These are phyloP conservation scores for Tulasnella calospora DNA, from an alignment of 768 basidiomycete species.

Conservation along the genomic window DNA sequence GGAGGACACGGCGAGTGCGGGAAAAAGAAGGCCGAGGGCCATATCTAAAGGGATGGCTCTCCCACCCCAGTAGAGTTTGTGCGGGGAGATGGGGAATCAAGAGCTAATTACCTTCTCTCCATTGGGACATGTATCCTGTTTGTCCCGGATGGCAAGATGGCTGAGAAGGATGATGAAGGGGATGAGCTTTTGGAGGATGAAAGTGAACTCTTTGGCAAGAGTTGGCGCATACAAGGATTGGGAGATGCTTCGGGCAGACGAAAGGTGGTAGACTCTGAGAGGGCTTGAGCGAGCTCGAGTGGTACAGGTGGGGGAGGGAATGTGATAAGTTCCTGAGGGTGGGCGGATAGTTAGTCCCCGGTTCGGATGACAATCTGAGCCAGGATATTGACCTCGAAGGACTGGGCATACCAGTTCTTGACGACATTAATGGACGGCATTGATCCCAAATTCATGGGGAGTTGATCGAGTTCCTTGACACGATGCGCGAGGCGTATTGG, in stretches of 20 bases:
- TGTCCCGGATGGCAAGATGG: slow-evolving; percentile 7
- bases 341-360: neutral
- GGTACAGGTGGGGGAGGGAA: slow-evolving; percentile 74
- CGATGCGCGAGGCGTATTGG: slow-evolving; percentile 93
- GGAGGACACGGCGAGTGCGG: slow-evolving; percentile 15
- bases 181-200: slow-evolving; percentile 4
- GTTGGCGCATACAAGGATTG: slow-evolving; percentile 65
- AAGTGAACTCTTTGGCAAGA: slow-evolving; percentile 31
- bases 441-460: slow-evolving; percentile 83
- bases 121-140: slow-evolving; percentile 70
- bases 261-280: slow-evolving; percentile 43
- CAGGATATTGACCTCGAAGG: slow-evolving; percentile 72
- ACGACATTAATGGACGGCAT: slow-evolving; percentile 94
- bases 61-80: neutral
- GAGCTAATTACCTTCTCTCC: slow-evolving; percentile 57
- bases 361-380: neutral
- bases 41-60: neutral
- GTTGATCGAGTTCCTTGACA: slow-evolving; percentile 89
- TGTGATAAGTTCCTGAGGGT: slow-evolving; percentile 74
- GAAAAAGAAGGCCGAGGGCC: slow-evolving; percentile 24
- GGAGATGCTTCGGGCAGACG: slow-evolving; percentile 67
- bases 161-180: slow-evolving; percentile 29
- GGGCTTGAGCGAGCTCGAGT: slow-evolving; percentile 56
- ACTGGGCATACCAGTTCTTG: slow-evolving; percentile 98
- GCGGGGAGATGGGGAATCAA: neutral